These are phyloP conservation scores for Nepenthes gracilis DNA, from an alignment of 148 eudicot genomes.

Conservation along the genomic window DNA sequence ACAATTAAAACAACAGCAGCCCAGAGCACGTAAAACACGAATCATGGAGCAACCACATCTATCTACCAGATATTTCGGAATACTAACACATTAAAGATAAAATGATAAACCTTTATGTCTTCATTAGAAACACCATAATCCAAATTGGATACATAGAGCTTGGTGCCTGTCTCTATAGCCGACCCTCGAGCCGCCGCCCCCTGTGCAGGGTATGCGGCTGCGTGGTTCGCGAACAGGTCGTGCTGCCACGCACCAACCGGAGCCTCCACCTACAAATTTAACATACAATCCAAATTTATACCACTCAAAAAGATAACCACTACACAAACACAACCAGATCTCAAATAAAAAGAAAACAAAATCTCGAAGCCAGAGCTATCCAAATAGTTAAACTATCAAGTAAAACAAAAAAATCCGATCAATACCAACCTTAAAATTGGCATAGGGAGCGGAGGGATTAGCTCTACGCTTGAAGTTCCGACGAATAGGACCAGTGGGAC, in stretches of 20 bases:
- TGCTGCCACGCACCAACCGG: slow-evolving; percentile 67
- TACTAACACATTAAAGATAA: not conserved
- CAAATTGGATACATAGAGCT: slow-evolving; percentile 80
- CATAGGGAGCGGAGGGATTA: slow-evolving; percentile 64
- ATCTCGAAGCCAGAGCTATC: not conserved
- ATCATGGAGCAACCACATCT: not conserved
- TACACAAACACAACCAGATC: not conserved
- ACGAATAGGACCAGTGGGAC: slow-evolving; percentile 44
- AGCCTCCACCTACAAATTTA: slow-evolving; percentile 24
- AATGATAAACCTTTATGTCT: slow-evolving; percentile 60
- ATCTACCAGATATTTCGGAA: too few relatives aligned
- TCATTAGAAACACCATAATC: slow-evolving; percentile 90
- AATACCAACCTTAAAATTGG: slow-evolving; percentile 31
- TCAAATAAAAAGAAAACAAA: not conserved
- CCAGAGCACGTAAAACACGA: too few relatives aligned
- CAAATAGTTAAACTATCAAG: not conserved
- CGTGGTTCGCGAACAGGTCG: slow-evolving; percentile 54
- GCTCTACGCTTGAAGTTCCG: slow-evolving; percentile 50
- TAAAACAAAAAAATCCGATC: not conserved
- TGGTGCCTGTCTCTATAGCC: slow-evolving; percentile 73
- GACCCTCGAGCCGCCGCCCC: slow-evolving; percentile 19
- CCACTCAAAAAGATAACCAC: not conserved
- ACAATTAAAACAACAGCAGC: not conserved
- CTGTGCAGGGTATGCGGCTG: slow-evolving; percentile 1
- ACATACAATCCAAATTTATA: not conserved